Base-by-base conservation (phyloP, 352 stramenopile genomes). In the Globisporangium middletonii region DNA sequence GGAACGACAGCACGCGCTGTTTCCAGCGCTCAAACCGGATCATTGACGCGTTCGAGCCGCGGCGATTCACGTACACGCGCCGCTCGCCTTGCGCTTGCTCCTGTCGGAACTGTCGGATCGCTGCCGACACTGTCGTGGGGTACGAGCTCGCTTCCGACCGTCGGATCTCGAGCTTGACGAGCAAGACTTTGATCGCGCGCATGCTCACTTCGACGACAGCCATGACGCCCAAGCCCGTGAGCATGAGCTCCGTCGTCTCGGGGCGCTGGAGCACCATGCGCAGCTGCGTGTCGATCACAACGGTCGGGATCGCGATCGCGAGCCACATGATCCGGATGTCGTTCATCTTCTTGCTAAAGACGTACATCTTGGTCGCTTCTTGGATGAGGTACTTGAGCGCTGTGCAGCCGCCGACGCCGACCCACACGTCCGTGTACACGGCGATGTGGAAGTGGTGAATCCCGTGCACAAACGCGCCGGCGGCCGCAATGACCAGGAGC, bases 251-350 rank as follows among this genome's bases (percentile, higher is more conserved):
- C 3, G 49, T 59, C 13, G 23, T 62, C 1, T 57, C 13, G 0
- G 19, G n/a, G 1, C 51, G 57, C 5, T 63, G 60, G 28, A 71
- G n/a, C 5, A 62, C 55, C 16, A 64, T 58, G 30, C 63, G 59
- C 13, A 65, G 38, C 47, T 74, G 67, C 1, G 63, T 71, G 33
- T 74, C 63, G 16, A 71, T 64, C 35, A 74, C 4, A 5, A 71
- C 63, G 0, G 67, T 71, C 2, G 67, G 67, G 4, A 68, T 15
- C 1, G 55, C 64, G 4, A 71, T 53, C 4, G 60, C 26, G 26
- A 67, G 42, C 43, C 53, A 69, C 67, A 74, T 69, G 16, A 26
- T 35, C 8, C 60, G 57, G 4, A 62, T 59, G 26, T 54, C 62
- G 9, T 50, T 53, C 28, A 69, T 47, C 1, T 52, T 37, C 7